These are phyloP conservation scores for Candida tallmaniae DNA, from an alignment of 805 yeast genomes.

Conservation along the genomic window DNA sequence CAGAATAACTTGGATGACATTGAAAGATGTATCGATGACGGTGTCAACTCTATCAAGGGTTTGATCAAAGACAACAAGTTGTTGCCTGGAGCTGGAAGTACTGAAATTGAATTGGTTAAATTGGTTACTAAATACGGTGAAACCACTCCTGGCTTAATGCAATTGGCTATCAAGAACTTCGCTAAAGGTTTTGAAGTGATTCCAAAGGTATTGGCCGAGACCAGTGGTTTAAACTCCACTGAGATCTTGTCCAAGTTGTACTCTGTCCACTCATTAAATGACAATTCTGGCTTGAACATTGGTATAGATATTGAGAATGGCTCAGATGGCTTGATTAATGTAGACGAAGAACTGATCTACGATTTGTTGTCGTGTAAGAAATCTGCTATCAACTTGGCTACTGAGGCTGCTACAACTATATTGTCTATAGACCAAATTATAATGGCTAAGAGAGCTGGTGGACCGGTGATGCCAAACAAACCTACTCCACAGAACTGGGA, in stretches of 20 bases:
- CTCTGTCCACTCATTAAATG: conserved; percentile 69
- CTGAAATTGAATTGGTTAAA: conserved; percentile 82
- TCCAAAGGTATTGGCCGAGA: conserved; percentile 90
- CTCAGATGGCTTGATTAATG: conserved; percentile 61
- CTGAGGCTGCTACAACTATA: conserved; percentile 90
- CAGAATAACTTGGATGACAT: conserved; percentile 89
- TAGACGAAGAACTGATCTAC: conserved; percentile 62
- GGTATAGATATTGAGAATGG: conserved; percentile 74
- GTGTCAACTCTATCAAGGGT: conserved; percentile 88
- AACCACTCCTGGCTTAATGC: conserved; percentile 86
- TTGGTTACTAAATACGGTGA: conserved; percentile 84
- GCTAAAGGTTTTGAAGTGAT: conserved; percentile 94
- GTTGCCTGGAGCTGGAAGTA: conserved; percentile 95
- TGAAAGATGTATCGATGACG: conserved; percentile 97
- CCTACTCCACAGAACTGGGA: conserved; percentile 95
- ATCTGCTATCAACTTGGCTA: conserved; percentile 88
- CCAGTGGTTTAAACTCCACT: conserved; percentile 86
- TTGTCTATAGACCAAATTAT: conserved; percentile 94
- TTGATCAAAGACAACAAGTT: conserved; percentile 73
- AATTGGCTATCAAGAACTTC: conserved; percentile 88
- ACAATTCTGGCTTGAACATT: conserved; percentile 31
- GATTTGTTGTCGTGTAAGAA: conserved; percentile 78
- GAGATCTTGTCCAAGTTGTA: conserved; percentile 87
- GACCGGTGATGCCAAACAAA: conserved; percentile 85
- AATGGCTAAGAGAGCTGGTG: conserved; percentile 99